phyloP scores from a whole-genome alignment of 306 rosid genomes.

The Glycyrrhiza uralensis region DNA sequence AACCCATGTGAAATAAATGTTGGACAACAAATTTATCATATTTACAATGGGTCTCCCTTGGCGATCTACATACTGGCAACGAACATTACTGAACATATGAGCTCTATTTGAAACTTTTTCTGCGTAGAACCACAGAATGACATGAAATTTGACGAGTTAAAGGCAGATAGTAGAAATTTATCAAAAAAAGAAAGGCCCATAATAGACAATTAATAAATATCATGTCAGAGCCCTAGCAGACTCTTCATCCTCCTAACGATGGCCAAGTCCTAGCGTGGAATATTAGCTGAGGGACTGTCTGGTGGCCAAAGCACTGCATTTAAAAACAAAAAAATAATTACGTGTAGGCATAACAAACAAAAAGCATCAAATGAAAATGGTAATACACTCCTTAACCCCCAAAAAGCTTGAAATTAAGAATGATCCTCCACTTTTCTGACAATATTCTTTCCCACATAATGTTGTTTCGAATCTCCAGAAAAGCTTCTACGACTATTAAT shows the following conservation, averaged over 20 bases:
- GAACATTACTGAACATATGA: background rate
- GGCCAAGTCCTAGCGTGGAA: background rate
- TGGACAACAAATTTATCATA: too few species aligned
- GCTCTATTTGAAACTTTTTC: background rate
- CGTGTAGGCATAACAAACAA: background rate
- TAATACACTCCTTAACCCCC: background rate
- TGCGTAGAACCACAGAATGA: background rate
- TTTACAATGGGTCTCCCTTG: background rate
- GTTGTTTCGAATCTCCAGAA: background rate
- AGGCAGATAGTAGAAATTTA: background rate
- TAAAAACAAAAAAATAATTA: slow-evolving; percentile 14
- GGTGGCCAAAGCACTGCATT: slow-evolving; percentile 66
- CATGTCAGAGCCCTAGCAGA: background rate
- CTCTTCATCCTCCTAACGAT: slow-evolving; percentile 1
- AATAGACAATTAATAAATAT: background rate
- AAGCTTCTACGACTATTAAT: background rate
- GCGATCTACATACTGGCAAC: background rate
- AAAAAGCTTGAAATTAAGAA: background rate
- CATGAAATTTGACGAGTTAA: background rate
- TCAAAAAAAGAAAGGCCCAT: background rate
- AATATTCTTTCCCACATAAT: background rate
- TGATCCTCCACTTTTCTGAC: background rate
- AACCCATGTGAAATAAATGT: background rate
- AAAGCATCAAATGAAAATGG: background rate
- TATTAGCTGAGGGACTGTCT: slow-evolving; percentile 44